Percentiles rank a stretch among this genome's conserved stretches.
phyloP scores from a whole-genome alignment of 73 alveolate genomes.

The Durusdinium trenchii region DNA sequence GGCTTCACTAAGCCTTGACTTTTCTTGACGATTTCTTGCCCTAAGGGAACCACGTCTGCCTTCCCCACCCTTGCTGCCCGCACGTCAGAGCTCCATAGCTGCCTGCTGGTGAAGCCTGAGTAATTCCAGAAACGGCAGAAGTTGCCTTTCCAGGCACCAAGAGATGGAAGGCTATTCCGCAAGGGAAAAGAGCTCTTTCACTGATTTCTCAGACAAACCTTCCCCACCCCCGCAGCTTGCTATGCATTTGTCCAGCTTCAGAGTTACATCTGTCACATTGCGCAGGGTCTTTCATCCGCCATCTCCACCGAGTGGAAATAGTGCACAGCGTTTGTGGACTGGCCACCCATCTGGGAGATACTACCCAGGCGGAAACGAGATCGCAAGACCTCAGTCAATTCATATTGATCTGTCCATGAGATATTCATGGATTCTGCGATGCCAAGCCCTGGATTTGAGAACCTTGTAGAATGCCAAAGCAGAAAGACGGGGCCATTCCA shows the following conservation, averaged over 20 bases:
- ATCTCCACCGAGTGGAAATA: neutral
- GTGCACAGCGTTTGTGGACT: neutral
- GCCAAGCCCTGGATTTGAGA: neutral
- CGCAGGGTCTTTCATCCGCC: neutral
- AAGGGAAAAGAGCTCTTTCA: no score
- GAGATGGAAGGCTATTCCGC: no score
- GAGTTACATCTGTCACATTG: neutral
- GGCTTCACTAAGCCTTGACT: no score
- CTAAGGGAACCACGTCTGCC: no score
- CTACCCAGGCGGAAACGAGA: neutral
- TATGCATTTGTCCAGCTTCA: neutral
- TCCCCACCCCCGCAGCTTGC: neutral
- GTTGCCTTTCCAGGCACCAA: no score
- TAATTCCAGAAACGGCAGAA: no score
- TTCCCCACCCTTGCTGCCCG: no score
- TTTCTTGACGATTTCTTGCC: no score
- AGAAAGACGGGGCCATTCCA: neutral
- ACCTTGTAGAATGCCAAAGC: neutral
- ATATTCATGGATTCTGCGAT: neutral
- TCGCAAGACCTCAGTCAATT: neutral
- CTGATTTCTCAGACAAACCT: no score
- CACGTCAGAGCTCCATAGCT: slow-evolving; percentile 52
- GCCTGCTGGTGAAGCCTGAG: slow-evolving; percentile 67
- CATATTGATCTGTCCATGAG: neutral
- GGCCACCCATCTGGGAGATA: neutral